Percentiles rank a stretch among this genome's conserved stretches.
These are phyloP conservation scores for Phlebopus sp. DNA, from an alignment of 1,284 basidiomycete genomes.

Conservation along the genomic window DNA sequence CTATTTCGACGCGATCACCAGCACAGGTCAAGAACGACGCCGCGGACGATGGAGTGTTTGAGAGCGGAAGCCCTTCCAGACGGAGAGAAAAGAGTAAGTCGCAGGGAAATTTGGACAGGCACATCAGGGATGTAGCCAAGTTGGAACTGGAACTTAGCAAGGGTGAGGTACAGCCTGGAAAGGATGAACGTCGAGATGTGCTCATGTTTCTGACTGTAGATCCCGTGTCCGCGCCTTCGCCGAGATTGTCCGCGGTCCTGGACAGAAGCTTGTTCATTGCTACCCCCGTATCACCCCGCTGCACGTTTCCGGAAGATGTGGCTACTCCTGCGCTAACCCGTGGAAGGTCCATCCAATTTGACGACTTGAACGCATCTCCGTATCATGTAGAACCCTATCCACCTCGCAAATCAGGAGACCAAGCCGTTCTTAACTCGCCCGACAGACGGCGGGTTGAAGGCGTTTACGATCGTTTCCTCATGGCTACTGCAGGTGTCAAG, in stretches of 20 bases:
- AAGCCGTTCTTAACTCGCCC: conserved; percentile 48
- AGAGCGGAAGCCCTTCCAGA: conserved; percentile 54
- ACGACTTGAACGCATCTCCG: conserved; percentile 57
- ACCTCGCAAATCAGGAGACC: conserved; percentile 37
- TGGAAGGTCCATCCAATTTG: conserved; percentile 31
- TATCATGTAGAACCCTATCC: conserved; percentile 64
- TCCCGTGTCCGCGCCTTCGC: conserved; percentile 42
- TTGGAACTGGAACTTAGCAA: conserved; percentile 57
- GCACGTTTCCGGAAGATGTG: conserved; percentile 20
- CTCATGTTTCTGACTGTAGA: conserved; percentile 21
- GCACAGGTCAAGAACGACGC: conserved; percentile 29
- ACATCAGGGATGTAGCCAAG: conserved; percentile 61
- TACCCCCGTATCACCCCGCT: conserved; percentile 30
- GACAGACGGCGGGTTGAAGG: conserved; percentile 58
- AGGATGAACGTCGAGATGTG: conserved; percentile 1
- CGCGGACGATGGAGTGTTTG: conserved; percentile 30
- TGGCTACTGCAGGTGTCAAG: conserved; percentile 73
- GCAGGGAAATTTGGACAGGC: conserved; percentile 59
- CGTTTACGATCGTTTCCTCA: conserved; percentile 74
- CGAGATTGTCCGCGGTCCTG: conserved; percentile 58
- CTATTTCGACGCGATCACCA: conserved; percentile 61
- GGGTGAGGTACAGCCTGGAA: conserved; percentile 15
- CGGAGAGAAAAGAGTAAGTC: conserved; percentile 64
- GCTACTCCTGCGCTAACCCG: conserved; percentile 26
- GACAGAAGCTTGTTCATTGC: conserved; percentile 67